Evolutionary conservation across 2,329 filamentous ascomycete genomes (phyloP).

Genomic region (Pyrenophora teres): DNA sequence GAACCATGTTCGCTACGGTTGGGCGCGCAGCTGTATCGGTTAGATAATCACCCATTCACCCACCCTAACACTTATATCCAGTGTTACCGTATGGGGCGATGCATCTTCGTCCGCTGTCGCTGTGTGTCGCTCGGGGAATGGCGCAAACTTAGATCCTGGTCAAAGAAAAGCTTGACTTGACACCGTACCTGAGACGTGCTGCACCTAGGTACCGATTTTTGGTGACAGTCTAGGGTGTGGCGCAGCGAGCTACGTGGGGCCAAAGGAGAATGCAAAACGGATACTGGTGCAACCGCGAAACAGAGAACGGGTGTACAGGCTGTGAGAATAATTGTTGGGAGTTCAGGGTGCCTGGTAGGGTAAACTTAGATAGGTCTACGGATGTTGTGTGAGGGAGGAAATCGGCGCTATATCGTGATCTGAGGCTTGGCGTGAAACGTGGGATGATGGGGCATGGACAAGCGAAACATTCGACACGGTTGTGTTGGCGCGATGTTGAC

Average conservation of each 20-base stretch:
- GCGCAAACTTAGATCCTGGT: background rate
- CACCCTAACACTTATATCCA: too few relatives aligned
- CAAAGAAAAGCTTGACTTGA: slow-evolving; percentile 3
- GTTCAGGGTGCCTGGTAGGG: too few relatives aligned
- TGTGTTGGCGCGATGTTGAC: too few relatives aligned
- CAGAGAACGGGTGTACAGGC: background rate
- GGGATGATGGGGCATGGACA: background rate
- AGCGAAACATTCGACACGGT: too few relatives aligned
- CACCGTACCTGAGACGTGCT: background rate
- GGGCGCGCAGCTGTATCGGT: slow-evolving; percentile 4
- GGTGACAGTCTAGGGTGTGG: background rate
- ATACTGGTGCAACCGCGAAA: too few relatives aligned
- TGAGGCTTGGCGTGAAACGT: slow-evolving; percentile 5
- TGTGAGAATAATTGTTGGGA: too few relatives aligned
- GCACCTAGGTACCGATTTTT: background rate
- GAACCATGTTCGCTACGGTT: slow-evolving; percentile 18
- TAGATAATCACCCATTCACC: background rate
- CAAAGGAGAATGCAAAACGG: too few relatives aligned
- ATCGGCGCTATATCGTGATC: too few relatives aligned
- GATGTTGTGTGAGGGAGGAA: background rate
- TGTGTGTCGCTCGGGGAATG: too few relatives aligned
- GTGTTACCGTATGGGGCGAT: too few relatives aligned
- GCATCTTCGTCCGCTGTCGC: too few relatives aligned
- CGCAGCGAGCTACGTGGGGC: background rate
- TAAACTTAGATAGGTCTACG: background rate